Evolutionary conservation across 345 rosid species (phyloP).

Genomic region (Salix udensis): DNA sequence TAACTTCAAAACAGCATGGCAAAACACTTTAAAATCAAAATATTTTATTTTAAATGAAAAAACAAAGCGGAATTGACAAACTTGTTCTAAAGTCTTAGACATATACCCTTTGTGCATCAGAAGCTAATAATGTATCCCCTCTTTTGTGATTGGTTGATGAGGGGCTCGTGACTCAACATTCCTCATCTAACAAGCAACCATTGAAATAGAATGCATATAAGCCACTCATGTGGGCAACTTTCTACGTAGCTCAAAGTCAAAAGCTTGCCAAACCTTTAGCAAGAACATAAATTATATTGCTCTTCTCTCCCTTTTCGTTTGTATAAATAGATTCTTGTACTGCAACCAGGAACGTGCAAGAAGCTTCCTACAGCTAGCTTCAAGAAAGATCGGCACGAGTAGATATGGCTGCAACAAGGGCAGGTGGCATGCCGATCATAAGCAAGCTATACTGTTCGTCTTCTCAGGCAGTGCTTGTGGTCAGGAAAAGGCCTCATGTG

Average conservation of each 20-base stretch:
- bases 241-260: constrained; percentile 13
- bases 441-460: constrained; percentile 68
- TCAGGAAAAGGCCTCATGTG: constrained; percentile 70
- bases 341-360: neutral
- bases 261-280: constrained; percentile 25
- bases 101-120: too few species aligned
- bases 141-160: too few species aligned
- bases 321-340: neutral
- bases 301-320: neutral
- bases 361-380: neutral
- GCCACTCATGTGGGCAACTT: too few species aligned
- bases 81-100: too few species aligned
- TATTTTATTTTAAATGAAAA: too few species aligned
- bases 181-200: constrained; percentile 22
- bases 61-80: too few species aligned
- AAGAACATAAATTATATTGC: neutral
- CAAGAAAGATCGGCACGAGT: neutral
- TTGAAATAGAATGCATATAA: too few species aligned
- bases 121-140: too few species aligned
- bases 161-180: neutral
- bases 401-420: constrained; percentile 9
- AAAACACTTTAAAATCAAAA: too few species aligned
- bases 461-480: constrained; percentile 49
- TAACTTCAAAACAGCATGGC: accelerated
- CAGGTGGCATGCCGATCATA: constrained; percentile 34